A percentile compares a stretch with the other conserved stretches of the same genome.
Conservation (phyloP, 768 basidiomycete genomes). For the Leccinum imitatum region DNA sequence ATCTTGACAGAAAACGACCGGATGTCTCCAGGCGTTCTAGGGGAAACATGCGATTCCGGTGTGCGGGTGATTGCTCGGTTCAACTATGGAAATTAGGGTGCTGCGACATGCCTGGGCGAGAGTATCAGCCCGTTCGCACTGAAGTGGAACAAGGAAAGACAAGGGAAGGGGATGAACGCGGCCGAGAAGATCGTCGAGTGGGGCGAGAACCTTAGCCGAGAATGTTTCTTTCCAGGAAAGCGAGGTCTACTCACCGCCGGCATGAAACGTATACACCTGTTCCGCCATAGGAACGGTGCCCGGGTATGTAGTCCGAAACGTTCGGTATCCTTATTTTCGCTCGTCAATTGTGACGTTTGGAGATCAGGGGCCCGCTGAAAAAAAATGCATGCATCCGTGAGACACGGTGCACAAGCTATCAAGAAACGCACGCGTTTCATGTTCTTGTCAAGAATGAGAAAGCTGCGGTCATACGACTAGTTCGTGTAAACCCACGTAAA, state of each 20-base stretch:
- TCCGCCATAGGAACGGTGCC: no score
- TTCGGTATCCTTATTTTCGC: neutral
- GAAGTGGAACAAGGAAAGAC: constrained; percentile 5
- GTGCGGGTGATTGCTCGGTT: neutral
- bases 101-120: neutral
- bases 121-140: neutral
- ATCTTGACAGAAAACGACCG: neutral
- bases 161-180: neutral
- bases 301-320: no score
- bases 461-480: constrained; percentile 3
- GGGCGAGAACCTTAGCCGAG: constrained; percentile 5
- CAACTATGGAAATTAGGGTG: neutral
- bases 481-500: constrained; percentile 3
- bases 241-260: no score
- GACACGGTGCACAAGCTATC: neutral
- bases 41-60: neutral
- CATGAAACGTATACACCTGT: no score
- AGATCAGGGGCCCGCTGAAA: neutral
- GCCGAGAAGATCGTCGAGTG: constrained; percentile 4
- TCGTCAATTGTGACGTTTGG: no score
- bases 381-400: neutral
- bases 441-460: neutral
- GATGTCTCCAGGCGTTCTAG: neutral
- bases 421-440: neutral
- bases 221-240: constrained; percentile 2